Evolutionary conservation across 2,329 filamentous ascomycete genomes (phyloP), one percentile per base, ranked within the genome.

Genomic region (Microsporum ferrugineum): DNA sequence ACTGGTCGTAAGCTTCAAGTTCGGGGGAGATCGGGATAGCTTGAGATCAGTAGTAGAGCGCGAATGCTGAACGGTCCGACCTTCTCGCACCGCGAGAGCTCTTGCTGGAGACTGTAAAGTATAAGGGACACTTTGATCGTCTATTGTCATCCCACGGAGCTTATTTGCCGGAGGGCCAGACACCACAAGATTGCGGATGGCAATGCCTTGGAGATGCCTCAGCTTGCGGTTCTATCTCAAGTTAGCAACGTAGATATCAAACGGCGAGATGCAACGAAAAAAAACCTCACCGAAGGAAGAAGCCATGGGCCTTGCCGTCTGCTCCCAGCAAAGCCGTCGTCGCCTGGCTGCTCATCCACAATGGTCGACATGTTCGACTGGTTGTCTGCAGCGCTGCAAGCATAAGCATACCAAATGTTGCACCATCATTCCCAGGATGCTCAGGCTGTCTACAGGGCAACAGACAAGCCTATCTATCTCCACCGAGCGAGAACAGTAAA

Each of bases 121-220:
- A 66, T 86, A 86, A 36, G 89, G 83, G 38, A 87, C 82, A 36
- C 85, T 87, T 67, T 91, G 83, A 67, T 87, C 91, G 75, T 92
- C 88, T 68, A 88, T 86, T 43, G 89, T 87, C 73, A 80, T 82
- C 12, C 78, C 77, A 59, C 79, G 79, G 41, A 71, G 65, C 63
- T 80, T 77, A 51, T 33, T 61, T 17, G 41, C 76, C 77, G 65
- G 78, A 77, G 62, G 77, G 64, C 78, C 79, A 29, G 78, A 78
- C 66, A 96, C 85, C 64, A 84, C 85, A 49, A 96, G 79, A 73
- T 96, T 96, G 62, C 92, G 89, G 58, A 96, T 77, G 61, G 88
- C 92, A 67, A 97, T 84, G 66, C 89, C 90, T 68, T 89, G 86
- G 3, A 96, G 82, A 77, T 96, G 91, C 60, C 92, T 86, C 59